Evolutionary conservation across 768 basidiomycete genomes (phyloP), one percentile per base, ranked within the genome.

Genomic region (Antrodiella citrinella): DNA sequence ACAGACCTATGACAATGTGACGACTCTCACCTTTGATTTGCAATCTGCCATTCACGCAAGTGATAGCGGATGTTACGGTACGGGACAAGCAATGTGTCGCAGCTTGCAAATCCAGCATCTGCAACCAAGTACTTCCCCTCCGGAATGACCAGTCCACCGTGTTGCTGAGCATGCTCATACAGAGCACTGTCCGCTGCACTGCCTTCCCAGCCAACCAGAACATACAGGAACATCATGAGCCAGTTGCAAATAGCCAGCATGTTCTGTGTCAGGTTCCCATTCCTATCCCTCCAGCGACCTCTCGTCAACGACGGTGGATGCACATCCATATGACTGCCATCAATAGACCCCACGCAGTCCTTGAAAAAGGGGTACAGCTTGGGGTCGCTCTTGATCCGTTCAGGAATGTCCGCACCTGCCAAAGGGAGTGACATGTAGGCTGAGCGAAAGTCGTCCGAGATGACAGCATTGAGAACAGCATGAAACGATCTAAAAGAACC

Each of bases 351-450:
- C 38, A 62, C 45, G 19, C 61, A 61, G 25, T 60, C 52, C 24
- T 50, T 41, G 47, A 73, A 70, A 49, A 53, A 71, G 0, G 67
- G 71, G 49, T 47, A 70, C 44, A 66, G 60, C 44, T 64, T 61
- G n/a, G 63, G 54, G 49, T 70, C n/a, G n/a, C n/a, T 62, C 26
- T 55, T n/a, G 0, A 1, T 12, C n/a, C 72, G 69, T 9, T 57
- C 51, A 0, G 44, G 11, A 24, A 62, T 62, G n/a, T 59, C 44
- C 2, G 58, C 54, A 44, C 49, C 48, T 26, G 52, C 24, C 2
- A 12, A 41, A 23, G 52, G 40, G 10, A 54, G 54, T 1, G 48
- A 21, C 10, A 68, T 57, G 53, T 62, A 64, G 30, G 42, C 26
- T 11, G 45, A 51, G 45, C 67, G 69, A 49, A 70, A 67, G 12